Base-by-base conservation (phyloP, 768 basidiomycete genomes). In the Tulasnella sp. region DNA sequence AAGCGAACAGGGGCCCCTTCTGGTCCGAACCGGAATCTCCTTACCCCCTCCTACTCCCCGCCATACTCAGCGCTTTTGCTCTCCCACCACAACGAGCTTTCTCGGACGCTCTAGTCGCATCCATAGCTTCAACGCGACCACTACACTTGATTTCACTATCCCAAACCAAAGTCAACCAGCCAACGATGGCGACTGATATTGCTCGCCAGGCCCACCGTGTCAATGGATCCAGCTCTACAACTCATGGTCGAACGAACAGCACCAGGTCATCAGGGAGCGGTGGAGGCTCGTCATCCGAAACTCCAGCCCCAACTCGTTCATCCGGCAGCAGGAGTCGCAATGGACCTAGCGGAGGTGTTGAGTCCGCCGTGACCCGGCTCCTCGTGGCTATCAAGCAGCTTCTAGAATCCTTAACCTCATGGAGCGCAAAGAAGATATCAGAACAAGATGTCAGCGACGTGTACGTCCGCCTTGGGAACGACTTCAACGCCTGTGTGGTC, bases 401-500 rank as follows among this genome's bases (percentile, higher is more conserved):
- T n/a, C 84, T 99, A 41, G 95, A 97, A 79, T 85, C 91, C 1
- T 84, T 97, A 71, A 93, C 91, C 6, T 82, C 86, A 81, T 97
- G 94, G 94, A 92, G 91, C 79, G 83, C 83, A 73, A 80, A 86
- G 74, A 84, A 87, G 76, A 84, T 90, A 76, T 83, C 87, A 72
- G 94, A 96, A 78, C 81, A 80, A 52, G 84, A 91, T 76, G 94
- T 99, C 78, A 97, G 95, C 84, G 94, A 98, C 80, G 92, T 97
- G 69, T 99, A 99, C 80, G 97, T 99, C 69, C 87, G 89, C 70
- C 84, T 99, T 29, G 97, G 97, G 29, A 98, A 98, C 80, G 95
- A 97, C 78, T 98, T 99, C 83, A 98, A 98, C 78, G 86, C 88
- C 17, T 95, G 95, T 11, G 92, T 95, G 42, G 87, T 90, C 69